Base-by-base conservation (phyloP, 2,329 filamentous ascomycete species). In the Aspergillus pseudoglaucus region DNA sequence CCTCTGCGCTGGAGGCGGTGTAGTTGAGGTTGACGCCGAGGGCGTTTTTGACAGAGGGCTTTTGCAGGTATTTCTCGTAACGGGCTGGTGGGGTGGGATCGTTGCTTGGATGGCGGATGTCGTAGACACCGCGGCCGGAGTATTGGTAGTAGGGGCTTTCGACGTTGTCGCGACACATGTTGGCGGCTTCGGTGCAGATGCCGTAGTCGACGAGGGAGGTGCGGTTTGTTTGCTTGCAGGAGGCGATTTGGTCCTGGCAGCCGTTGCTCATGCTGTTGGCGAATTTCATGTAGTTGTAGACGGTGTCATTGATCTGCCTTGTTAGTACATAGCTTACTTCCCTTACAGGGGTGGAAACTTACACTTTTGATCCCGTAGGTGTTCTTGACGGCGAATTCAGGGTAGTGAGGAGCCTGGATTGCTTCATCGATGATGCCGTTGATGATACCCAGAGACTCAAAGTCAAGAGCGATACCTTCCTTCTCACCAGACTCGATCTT, bases 41-140 rank as follows among this genome's bases (percentile, higher is more conserved):
- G 1, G 80, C 78, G 17, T 77, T 61, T 51, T 81, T 78, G 1
- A 87, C 73, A 5, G 63, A 54, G 9, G 75, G 73, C 40, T 77
- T 75, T 59, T 86, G 85, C 46, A 90, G 74, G 63, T 85, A 88
- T 35, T 82, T 75, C 17, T 74, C 56, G 62, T 84, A 85, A 45
- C 78, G 80, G 32, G 66, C 68, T 0, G 81, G 75, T 3, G 86
- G 85, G 52, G 84, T 84, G 0, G 85, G 80, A 59, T 87, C 77
- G 5, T 70, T 52, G 70, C 64, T 46, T 12, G 75, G 71, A 45
- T 82, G 77, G 5, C 82, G 74, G 48, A 87, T 78, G 50, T 85
- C 82, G 58, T 85, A 85, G 6, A 72, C 66, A 44, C 81, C 80
- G 23, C 79, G 75, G 4, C 75, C 76, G 43, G 68, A 66, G 50